Evolutionary conservation across 768 basidiomycete species (phyloP), one percentile per base, ranked within the genome.

Genomic region (Suillus luteus): DNA sequence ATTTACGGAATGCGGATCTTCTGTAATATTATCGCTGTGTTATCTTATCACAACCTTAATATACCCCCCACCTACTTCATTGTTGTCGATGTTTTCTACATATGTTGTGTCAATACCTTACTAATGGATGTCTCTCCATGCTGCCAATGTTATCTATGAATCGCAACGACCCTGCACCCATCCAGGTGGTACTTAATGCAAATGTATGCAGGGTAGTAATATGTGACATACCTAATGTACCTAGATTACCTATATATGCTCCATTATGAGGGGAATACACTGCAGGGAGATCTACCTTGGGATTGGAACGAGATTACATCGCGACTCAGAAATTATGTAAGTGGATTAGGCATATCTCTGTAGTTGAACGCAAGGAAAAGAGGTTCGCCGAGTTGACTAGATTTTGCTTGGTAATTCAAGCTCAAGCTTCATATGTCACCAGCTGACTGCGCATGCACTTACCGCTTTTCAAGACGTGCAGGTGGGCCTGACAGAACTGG

Each of bases 1-100:
- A 91, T 77, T 79, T 92, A 52, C 85, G 84, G 52, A 81, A 84
- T 55, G 89, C 89, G 51, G 87, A 89, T 77, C 79, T 91, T 62
- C 85, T 91, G 80, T 91, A 68, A 79, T 68, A 68, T 67, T 68
- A 68, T 67, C 64, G 22, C 19, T 33, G 59, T 60, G 44, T 63
- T 48, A 62, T 37, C 60, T 55, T 60, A 60, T 41, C 49, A 38
- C 15, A 17, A n/a, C 38, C 22, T 40, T 57, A 57, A 15, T 17
- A 38, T 57, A 57, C 7, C 52, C 19, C 49, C 54, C 14, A 55
- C 24, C 48, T 22, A 27, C 48, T 24, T 19, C 57, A 41, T 24
- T 27, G 6, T n/a, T 55, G 12, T 22, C 54, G n/a, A 37, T 37
- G n/a, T 40, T 27, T 40, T 58, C 10, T n/a, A 33, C 19, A 7